Conservation (phyloP, 2,329 filamentous ascomycete genomes). For the Davidsoniella eucalypti region DNA sequence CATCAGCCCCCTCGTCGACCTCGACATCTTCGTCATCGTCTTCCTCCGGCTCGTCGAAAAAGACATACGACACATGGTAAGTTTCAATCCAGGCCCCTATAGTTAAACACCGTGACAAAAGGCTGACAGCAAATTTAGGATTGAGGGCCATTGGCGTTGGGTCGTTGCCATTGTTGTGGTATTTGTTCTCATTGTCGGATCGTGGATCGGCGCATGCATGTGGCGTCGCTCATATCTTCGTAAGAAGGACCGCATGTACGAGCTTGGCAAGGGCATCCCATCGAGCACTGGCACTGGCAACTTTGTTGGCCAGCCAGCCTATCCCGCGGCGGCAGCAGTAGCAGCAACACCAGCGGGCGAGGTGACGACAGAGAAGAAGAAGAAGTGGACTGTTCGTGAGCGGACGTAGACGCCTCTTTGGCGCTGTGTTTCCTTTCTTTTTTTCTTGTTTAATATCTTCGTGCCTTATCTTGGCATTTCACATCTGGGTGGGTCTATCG, state of each 20-base stretch:
- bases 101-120: background rate
- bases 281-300: constrained; percentile 16
- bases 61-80: constrained; percentile 9
- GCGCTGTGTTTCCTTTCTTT: constrained; percentile 1
- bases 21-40: constrained; percentile 12
- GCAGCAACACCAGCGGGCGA: background rate
- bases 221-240: constrained; percentile 59
- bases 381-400: constrained; percentile 29
- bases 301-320: constrained; percentile 19
- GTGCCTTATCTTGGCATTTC: background rate
- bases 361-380: constrained; percentile 23
- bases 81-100: background rate
- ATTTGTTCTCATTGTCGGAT: constrained; percentile 47
- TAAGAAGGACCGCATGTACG: constrained; percentile 44
- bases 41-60: background rate
- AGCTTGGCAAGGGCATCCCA: constrained; percentile 27
- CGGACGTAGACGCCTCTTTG: constrained; percentile 22
- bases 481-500: constrained; percentile 8
- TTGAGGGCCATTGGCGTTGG: constrained; percentile 60
- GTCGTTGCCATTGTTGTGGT: constrained; percentile 66
- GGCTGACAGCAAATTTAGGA: constrained; percentile 28
- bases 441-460: constrained; percentile 9
- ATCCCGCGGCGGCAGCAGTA: constrained; percentile 19
- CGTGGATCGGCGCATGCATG: constrained; percentile 52
- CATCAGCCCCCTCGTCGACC: constrained; percentile 13